Evolutionary conservation across 768 basidiomycete genomes (phyloP).

Genomic region (Strobilomyces confusus): DNA sequence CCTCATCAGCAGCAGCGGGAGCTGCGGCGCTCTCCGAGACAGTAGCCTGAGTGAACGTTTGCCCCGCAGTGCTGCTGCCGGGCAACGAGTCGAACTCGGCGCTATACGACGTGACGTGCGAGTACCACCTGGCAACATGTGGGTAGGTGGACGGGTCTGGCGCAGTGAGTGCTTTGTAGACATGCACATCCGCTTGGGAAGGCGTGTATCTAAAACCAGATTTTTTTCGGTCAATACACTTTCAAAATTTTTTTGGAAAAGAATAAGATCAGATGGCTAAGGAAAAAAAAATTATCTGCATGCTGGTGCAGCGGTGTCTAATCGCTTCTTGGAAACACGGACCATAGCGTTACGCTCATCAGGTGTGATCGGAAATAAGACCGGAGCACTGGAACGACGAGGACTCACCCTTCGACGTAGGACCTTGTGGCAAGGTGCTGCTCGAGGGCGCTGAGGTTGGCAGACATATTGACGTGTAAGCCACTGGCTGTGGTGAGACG

Average conservation of each 20-base stretch:
- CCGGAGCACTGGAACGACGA: slow-evolving; percentile 3
- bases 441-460: slow-evolving; percentile 71
- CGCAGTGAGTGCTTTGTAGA: slow-evolving; percentile 76
- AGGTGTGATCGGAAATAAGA: slow-evolving; percentile 24
- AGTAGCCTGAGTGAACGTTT: slow-evolving; percentile 59
- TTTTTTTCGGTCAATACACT: slow-evolving; percentile 3
- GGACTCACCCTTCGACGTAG: slow-evolving; percentile 86
- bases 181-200: slow-evolving; percentile 90
- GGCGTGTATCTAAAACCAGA: slow-evolving; percentile 66
- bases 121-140: slow-evolving; percentile 87
- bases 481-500: slow-evolving; percentile 17
- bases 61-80: slow-evolving; percentile 81
- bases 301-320: slow-evolving; percentile 81
- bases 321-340: slow-evolving; percentile 95
- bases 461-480: slow-evolving; percentile 49
- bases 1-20: slow-evolving; percentile 44
- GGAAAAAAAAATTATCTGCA: slow-evolving; percentile 66
- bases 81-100: slow-evolving; percentile 74
- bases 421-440: slow-evolving; percentile 82
- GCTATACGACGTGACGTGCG: slow-evolving; percentile 85
- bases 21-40: slow-evolving; percentile 41
- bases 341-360: slow-evolving; percentile 85
- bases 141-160: slow-evolving; percentile 66
- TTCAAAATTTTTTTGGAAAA: neutral
- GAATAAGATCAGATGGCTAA: slow-evolving; percentile 63